Conservation (phyloP, 371 early-diverging fungal genomes). For the Zancudomyces culisetae region DNA sequence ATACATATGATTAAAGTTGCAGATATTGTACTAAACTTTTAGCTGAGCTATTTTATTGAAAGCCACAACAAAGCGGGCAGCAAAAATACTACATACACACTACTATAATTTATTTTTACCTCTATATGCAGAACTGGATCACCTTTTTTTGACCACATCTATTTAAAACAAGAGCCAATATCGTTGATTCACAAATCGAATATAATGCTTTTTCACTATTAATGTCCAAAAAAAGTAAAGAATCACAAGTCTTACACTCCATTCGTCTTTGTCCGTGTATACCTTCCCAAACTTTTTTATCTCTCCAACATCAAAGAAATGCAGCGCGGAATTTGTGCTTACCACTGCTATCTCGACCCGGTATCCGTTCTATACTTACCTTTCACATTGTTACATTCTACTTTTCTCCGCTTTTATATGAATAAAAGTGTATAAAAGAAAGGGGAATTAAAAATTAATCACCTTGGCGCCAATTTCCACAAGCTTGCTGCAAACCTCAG, state of each 20-base stretch:
- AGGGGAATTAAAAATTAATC: too few relatives aligned
- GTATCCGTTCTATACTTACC: not conserved
- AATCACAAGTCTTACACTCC: constrained; percentile 33
- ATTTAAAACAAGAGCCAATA: not conserved
- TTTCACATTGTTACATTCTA: not conserved
- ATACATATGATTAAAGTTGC: not conserved
- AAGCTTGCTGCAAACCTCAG: too few relatives aligned
- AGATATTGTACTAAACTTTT: not conserved
- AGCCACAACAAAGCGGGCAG: not conserved
- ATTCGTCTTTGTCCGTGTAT: constrained; percentile 74
- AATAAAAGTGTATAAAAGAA: too few relatives aligned
- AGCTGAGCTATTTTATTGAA: not conserved
- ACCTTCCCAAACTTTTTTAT: constrained; percentile 15
- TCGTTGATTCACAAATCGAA: not conserved
- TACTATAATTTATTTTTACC: constrained; percentile 20
- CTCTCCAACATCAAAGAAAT: constrained; percentile 46
- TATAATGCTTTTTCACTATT: not conserved
- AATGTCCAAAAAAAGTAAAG: not conserved
- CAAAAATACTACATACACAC: not conserved
- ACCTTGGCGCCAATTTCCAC: too few relatives aligned
- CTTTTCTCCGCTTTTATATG: too few relatives aligned
- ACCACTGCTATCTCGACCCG: constrained; percentile 47
- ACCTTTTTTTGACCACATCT: constrained; percentile 55
- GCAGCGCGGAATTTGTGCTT: constrained; percentile 52
- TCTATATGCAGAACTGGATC: constrained; percentile 93